Conservation (phyloP, 345 rosid genomes). For the rapeseed (Brassica napus) region DNA sequence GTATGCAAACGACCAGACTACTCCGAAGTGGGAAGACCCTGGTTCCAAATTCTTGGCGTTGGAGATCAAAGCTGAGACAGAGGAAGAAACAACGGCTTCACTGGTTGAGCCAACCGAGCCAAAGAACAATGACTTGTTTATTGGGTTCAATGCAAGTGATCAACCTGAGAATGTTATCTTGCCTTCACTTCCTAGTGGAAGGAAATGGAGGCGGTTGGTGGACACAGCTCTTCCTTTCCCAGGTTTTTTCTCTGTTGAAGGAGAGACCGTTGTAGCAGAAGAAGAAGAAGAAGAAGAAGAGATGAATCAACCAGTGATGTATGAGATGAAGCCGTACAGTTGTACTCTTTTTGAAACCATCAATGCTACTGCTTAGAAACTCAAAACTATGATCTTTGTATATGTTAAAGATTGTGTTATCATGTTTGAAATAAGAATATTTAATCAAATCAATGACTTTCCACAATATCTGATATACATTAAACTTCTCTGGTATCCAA, state of each 20-base stretch:
- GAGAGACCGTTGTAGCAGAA: conserved; percentile 48
- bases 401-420: conserved; percentile 12
- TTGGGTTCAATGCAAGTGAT: conserved; percentile 67
- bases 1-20: conserved; percentile 67
- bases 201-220: conserved; percentile 65
- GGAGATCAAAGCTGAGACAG: conserved; percentile 57
- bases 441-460: not conserved
- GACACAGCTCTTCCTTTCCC: conserved; percentile 89
- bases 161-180: conserved; percentile 48
- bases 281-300: conserved; percentile 39
- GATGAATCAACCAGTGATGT: conserved; percentile 46
- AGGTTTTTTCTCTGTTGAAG: conserved; percentile 64
- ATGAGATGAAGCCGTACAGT: conserved; percentile 80
- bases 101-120: conserved; percentile 35
- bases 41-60: conserved; percentile 68
- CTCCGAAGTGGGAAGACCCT: conserved; percentile 80
- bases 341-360: conserved; percentile 79
- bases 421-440: conserved; percentile 5
- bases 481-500: not conserved
- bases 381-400: conserved; percentile 1
- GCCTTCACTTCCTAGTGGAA: conserved; percentile 60
- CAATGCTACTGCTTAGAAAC: conserved; percentile 34
- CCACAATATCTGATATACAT: not conserved
- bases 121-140: conserved; percentile 54
- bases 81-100: conserved; percentile 36